Conservation (phyloP, 331 rosid species). For the Erythrophleum ivorense region DNA sequence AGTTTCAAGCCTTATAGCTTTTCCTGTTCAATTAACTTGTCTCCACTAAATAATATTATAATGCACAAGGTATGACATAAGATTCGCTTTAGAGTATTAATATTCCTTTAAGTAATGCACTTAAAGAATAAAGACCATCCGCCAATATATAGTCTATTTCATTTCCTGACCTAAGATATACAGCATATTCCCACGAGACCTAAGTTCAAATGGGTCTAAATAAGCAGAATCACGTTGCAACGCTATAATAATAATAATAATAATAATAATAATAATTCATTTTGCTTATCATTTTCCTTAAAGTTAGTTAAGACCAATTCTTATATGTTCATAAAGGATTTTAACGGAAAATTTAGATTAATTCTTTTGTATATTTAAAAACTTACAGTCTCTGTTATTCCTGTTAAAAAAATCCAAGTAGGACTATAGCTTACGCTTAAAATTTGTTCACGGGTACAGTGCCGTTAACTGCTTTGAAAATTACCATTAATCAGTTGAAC, state of each 20-base stretch:
- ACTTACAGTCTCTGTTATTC: background rate
- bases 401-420: too few species aligned
- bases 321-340: background rate
- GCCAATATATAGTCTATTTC: too few species aligned
- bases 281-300: background rate
- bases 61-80: slow-evolving; percentile 20
- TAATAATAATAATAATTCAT: background rate
- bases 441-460: too few species aligned
- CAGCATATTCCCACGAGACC: background rate
- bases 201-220: background rate
- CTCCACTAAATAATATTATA: background rate
- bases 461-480: background rate
- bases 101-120: background rate
- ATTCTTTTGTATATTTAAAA: background rate
- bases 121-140: too few species aligned
- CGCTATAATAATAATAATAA: background rate
- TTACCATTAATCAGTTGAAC: background rate
- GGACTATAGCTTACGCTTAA: background rate
- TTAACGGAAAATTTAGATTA: background rate
- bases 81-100: slow-evolving; percentile 24
- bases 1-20: background rate
- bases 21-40: slow-evolving; percentile 17
- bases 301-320: background rate
- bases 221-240: background rate
- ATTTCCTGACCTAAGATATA: background rate